A percentile compares a stretch with the other conserved stretches of the same genome.
Evolutionary conservation across 805 yeast species (phyloP).

Genomic region (Cephaloascus fragrans): DNA sequence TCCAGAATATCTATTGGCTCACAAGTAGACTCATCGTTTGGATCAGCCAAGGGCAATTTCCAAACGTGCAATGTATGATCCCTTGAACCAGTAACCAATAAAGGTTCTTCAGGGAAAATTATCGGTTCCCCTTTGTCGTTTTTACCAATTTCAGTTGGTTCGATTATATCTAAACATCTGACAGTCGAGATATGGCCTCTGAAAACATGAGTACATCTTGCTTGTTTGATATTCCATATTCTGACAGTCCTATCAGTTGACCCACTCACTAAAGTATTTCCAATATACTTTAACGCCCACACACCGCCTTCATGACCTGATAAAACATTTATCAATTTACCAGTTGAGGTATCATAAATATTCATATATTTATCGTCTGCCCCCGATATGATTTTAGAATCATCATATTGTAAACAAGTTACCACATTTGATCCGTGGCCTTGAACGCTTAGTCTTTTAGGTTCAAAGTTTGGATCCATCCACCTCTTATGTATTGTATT

Average conservation of each 20-base stretch:
- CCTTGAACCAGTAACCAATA: slow-evolving; percentile 44
- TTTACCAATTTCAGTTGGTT: slow-evolving; percentile 54
- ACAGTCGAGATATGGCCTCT: slow-evolving; percentile 91
- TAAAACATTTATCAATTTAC: slow-evolving; percentile 50
- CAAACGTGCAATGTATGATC: slow-evolving; percentile 35
- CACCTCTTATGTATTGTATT: slow-evolving; percentile 56
- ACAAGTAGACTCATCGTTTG: slow-evolving; percentile 11
- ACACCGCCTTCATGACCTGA: slow-evolving; percentile 96
- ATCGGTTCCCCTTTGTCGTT: slow-evolving; percentile 49
- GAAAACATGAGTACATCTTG: slow-evolving; percentile 84
- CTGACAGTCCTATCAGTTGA: slow-evolving; percentile 92
- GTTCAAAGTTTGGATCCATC: slow-evolving; percentile 66
- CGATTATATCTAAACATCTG: slow-evolving; percentile 77
- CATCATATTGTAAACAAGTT: slow-evolving; percentile 90
- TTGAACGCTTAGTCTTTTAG: slow-evolving; percentile 53
- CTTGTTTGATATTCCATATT: slow-evolving; percentile 83
- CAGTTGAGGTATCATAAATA: slow-evolving; percentile 70
- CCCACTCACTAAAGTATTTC: slow-evolving; percentile 81
- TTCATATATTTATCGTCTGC: slow-evolving; percentile 81
- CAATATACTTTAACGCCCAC: slow-evolving; percentile 90
- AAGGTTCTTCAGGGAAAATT: slow-evolving; percentile 51
- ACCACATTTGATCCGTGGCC: slow-evolving; percentile 80
- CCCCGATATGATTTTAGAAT: slow-evolving; percentile 83
- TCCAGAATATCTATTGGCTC: slow-evolving; percentile 27
- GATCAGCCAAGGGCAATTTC: slow-evolving; percentile 46